phyloP scores from a whole-genome alignment of 169 alveolate species.

The Theileria equi region DNA sequence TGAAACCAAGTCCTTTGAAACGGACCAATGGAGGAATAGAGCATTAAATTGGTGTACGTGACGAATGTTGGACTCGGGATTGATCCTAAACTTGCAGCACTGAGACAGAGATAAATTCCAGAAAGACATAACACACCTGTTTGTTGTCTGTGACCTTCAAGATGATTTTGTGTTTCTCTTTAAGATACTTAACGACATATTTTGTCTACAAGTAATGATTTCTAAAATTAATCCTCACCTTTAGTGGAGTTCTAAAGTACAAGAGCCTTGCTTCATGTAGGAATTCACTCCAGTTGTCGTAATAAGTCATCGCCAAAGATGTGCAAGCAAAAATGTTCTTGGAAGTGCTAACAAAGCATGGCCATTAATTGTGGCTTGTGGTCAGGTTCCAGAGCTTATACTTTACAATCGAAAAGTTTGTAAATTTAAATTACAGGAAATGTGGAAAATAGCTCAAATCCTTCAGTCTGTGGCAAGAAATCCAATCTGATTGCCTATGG shows the following conservation, averaged over 20 bases:
- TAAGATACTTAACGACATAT: conserved; percentile 40
- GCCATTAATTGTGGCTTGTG: too few relatives aligned
- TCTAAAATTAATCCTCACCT: conserved; percentile 19
- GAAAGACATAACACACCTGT: conserved; percentile 12
- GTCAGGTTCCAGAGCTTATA: too few relatives aligned
- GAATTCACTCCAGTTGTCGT: conserved; percentile 58
- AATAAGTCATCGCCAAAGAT: conserved; percentile 64
- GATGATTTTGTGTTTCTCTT: conserved; percentile 29
- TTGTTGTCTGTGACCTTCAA: conserved; percentile 57
- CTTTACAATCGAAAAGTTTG: too few relatives aligned
- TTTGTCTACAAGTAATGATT: conserved; percentile 27
- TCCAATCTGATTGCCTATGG: too few relatives aligned
- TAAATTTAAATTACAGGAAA: too few relatives aligned
- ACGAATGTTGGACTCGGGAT: conserved; percentile 8
- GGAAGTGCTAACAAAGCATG: too few relatives aligned
- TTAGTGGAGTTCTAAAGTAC: conserved; percentile 35
- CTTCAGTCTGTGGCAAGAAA: too few relatives aligned
- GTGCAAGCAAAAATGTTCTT: too few relatives aligned
- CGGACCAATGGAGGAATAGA: conserved; percentile 49
- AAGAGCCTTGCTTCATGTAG: conserved; percentile 52
- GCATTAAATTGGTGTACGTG: conserved; percentile 37
- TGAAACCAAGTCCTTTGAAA: conserved; percentile 28
- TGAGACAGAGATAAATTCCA: background rate
- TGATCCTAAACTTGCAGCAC: conserved; percentile 56
- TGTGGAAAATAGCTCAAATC: too few relatives aligned